Evolutionary conservation across 139 green algal genomes (phyloP), one percentile per base, ranked within the genome.

Genomic region (Helicosporidium sp.): DNA sequence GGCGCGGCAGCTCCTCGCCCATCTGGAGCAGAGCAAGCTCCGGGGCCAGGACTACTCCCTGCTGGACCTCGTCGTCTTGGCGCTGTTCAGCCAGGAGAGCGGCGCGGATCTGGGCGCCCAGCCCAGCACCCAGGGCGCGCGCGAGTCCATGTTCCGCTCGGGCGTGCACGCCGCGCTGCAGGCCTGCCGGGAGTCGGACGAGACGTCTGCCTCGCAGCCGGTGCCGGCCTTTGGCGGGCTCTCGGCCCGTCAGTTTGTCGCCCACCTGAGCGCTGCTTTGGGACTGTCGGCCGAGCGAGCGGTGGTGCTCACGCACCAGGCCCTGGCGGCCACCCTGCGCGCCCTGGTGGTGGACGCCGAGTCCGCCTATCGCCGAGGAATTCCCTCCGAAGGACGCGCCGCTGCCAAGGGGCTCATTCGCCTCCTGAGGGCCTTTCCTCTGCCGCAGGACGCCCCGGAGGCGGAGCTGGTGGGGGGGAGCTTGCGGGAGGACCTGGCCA

Each of bases 1-100:
- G 25, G 57, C 58, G 10, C 31, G 31, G 10, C 31, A 37, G 31
- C 31, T 62, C 18, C 37, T 75, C 41, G 35, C 39, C 7, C 31
- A 62, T 28, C 36, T 75, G 52, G 41, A 74, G 35, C 52, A 73
- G 22, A 35, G 17, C 25, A 73, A 73, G 51, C 43, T 70, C 31
- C 22, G 25, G 31, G 66, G 66, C 29, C 31, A 45, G 25, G 66
- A 75, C 45, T 75, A 74, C 47, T 39, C 66, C 3, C 23, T 64
- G 5, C 55, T 33, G 25, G 26, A 24, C 0, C 44, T 75, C 25
- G 57, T 74, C 6, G 34, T 19, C 13, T 44, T 75, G 44, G 43
- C 52, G 34, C 43, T 42, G 34, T 43, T 54, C 17, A 72, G 62
- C 52, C 58, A 44, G 24, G 13, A 45, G 23, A 3, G 5, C n/a